Conservation (phyloP, 805 yeast species). For the Lipomyces mesembrius region DNA sequence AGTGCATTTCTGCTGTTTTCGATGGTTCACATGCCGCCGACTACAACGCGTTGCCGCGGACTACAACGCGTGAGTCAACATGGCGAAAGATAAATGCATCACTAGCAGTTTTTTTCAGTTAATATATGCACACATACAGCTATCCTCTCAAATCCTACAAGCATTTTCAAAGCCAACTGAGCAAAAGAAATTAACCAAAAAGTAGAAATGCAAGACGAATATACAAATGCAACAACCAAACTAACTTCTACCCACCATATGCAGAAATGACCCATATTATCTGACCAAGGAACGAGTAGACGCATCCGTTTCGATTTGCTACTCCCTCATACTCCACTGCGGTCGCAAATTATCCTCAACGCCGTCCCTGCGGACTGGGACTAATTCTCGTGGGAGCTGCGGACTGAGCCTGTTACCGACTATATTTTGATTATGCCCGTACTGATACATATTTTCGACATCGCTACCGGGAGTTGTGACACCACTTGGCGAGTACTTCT, state of each 20-base stretch:
- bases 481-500: constrained; percentile 18
- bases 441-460: constrained; percentile 2
- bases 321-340: constrained; percentile 31
- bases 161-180: not conserved
- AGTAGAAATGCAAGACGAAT: not conserved
- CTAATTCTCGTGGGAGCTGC: constrained; percentile 22
- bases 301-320: not conserved
- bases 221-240: not conserved
- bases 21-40: no score
- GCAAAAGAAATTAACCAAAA: not conserved
- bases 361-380: constrained; percentile 22
- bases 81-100: no score
- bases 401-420: constrained; percentile 3
- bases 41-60: no score
- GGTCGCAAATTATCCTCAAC: constrained; percentile 25
- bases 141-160: not conserved
- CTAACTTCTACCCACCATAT: not conserved
- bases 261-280: not conserved
- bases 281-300: not conserved
- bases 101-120: no score
- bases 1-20: no score
- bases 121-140: not conserved
- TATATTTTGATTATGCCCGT: not conserved
- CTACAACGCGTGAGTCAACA: no score
- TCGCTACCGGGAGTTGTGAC: not conserved